Evolutionary conservation across 768 basidiomycete species (phyloP), one percentile per base, ranked within the genome.

Genomic region (Podaxis rugospora): DNA sequence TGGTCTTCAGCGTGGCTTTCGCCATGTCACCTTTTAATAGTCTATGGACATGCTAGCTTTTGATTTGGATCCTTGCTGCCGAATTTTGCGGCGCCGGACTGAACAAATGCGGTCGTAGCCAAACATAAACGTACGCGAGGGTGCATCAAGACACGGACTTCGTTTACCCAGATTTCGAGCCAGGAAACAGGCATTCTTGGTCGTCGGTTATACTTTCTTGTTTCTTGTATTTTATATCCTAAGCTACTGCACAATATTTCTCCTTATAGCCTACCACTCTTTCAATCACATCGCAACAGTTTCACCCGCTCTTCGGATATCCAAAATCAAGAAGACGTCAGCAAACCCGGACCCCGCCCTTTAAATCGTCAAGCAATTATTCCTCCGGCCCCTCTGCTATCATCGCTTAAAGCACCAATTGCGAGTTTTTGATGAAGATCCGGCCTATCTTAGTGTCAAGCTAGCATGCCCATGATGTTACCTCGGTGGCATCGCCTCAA

Each of bases 51-150:
- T 14, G 21, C 18, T 50, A 91, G 89, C 65, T 94, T 49, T 72
- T 97, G 56, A 62, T 95, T 2, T 98, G 92, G 78, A 74, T 98
- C 54, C 75, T 98, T 63, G 75, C 88, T 18, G 95, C 96, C 1
- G 89, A 95, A 73, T 90, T 95, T 73, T 98, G 96, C 69, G 95
- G 95, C 13, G 84, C 87, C 0, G 84, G 83, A 47, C 73, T 97
- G 69, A 84, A 85, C 66, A 89, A 85, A 55, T 93, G 92, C 62
- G 76, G 78, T 23, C 59, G 16, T 57, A 62, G 44, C 25, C 13
- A 28, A 49, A 16, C 59, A 60, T 60, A 40, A 42, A 51, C 36
- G 21, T n/a, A 27, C 42, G 13, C 14, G 10, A 18, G 9, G n/a
- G n/a, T 21, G 42, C 14, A 44, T 35, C 21, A 9, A n/a, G n/a